These are phyloP conservation scores for Leccinum arenicola DNA, from an alignment of 768 basidiomycete genomes.

Conservation along the genomic window DNA sequence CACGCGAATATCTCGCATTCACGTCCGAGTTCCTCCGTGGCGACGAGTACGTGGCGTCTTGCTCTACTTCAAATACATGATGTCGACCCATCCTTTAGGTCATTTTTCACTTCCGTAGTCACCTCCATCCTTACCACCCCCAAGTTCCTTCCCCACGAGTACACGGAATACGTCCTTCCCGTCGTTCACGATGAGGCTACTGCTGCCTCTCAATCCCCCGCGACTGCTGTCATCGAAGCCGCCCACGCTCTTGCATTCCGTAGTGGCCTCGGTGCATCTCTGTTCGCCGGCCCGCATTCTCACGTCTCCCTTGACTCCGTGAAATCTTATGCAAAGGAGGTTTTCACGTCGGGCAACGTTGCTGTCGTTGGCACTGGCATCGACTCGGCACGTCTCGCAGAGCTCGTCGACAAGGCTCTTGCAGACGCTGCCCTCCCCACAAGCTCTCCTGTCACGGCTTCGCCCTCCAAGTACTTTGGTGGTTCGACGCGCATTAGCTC, in stretches of 20 bases:
- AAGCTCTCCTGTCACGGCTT: constrained; percentile 31
- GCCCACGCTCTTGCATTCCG: constrained; percentile 94
- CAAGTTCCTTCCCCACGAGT: constrained; percentile 78
- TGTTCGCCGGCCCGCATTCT: constrained; percentile 75
- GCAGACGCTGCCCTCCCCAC: constrained; percentile 33
- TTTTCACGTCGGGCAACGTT: constrained; percentile 76
- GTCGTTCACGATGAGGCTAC: constrained; percentile 68
- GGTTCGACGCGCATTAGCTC: constrained; percentile 80
- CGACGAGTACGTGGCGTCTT: constrained; percentile 76
- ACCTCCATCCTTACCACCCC: constrained; percentile 80
- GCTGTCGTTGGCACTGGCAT: constrained; percentile 89
- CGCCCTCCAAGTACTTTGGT: constrained; percentile 62
- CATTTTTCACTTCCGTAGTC: constrained; percentile 88
- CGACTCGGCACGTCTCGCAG: constrained; percentile 61
- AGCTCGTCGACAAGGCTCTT: constrained; percentile 72
- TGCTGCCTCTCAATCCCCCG: constrained; percentile 57
- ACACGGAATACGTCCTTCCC: constrained; percentile 70
- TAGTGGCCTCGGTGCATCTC: constrained; percentile 84
- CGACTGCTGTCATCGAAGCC: constrained; percentile 73
- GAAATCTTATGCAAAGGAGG: constrained; percentile 66
- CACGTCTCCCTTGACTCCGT: constrained; percentile 66
- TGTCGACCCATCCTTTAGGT: constrained; percentile 40
- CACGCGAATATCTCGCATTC: constrained; percentile 87
- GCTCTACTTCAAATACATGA: not conserved
- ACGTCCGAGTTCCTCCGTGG: constrained; percentile 94